Percentiles rank a stretch among this genome's conserved stretches.
Conservation (phyloP, 2,329 filamentous ascomycete species). For the Fusarium sp. region DNA sequence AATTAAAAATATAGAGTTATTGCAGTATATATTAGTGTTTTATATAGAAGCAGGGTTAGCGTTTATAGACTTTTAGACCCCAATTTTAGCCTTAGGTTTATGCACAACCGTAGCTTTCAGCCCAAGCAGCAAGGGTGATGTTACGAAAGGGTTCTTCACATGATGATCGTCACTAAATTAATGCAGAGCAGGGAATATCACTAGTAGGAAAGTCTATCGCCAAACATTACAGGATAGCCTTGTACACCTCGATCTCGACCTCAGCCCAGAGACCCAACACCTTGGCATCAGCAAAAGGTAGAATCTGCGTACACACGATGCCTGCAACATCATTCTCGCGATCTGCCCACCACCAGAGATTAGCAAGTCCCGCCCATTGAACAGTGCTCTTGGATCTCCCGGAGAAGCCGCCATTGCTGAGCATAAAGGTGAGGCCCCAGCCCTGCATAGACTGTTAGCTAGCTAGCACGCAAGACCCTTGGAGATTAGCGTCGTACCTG, state of each 20-base stretch:
- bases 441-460: conserved; percentile 51
- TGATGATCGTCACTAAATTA: neutral
- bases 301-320: conserved; percentile 61
- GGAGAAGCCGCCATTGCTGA: conserved; percentile 60
- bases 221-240: conserved; percentile 23
- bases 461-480: no score
- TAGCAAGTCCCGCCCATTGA: conserved; percentile 69
- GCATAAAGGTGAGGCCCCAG: conserved; percentile 71
- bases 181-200: no score
- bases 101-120: neutral
- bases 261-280: conserved; percentile 55
- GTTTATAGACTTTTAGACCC: no score
- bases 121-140: neutral
- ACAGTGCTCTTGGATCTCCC: conserved; percentile 63
- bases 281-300: conserved; percentile 60
- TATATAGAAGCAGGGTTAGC: no score
- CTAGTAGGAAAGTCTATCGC: no score
- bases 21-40: no score
- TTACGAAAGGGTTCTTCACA: neutral
- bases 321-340: conserved; percentile 67
- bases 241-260: conserved; percentile 55
- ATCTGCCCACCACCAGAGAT: conserved; percentile 72
- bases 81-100: neutral
- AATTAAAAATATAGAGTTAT: no score
- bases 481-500: conserved; percentile 50